Evolutionary conservation across 2,329 filamentous ascomycete genomes (phyloP).

Genomic region (Emydomyces testavorans): DNA sequence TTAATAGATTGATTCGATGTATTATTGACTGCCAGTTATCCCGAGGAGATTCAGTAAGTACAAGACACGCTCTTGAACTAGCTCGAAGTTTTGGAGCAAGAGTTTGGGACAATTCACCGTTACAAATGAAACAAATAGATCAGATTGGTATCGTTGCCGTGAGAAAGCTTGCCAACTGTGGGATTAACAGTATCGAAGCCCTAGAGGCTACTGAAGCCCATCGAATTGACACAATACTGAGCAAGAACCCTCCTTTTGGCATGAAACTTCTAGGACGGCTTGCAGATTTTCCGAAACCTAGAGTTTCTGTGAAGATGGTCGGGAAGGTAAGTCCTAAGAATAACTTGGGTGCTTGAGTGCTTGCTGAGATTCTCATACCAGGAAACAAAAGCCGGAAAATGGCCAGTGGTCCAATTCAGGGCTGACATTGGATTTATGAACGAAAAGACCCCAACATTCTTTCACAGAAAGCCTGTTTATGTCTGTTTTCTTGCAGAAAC

Average conservation of each 20-base stretch:
- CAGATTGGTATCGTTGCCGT: conserved; percentile 65
- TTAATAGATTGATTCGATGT: conserved; percentile 60
- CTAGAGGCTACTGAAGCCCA: conserved; percentile 56
- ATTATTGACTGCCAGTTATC: conserved; percentile 61
- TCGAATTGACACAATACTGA: conserved; percentile 64
- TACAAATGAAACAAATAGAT: conserved; percentile 73
- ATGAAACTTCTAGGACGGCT: conserved; percentile 54
- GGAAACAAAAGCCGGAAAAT: conserved; percentile 29
- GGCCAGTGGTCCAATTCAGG: conserved; percentile 50
- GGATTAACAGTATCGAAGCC: conserved; percentile 59
- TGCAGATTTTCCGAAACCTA: conserved; percentile 58
- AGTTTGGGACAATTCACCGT: conserved; percentile 69
- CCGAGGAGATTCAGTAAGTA: conserved; percentile 53
- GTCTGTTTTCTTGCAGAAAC: conserved; percentile 65
- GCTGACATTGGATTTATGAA: conserved; percentile 63
- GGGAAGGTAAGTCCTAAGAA: conserved; percentile 33
- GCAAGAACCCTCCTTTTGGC: conserved; percentile 74
- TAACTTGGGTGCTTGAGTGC: conserved; percentile 33
- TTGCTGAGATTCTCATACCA: conserved; percentile 24
- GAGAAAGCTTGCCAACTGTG: conserved; percentile 59
- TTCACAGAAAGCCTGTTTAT: conserved; percentile 53
- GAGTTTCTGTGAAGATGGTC: conserved; percentile 43
- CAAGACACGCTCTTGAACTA: conserved; percentile 62
- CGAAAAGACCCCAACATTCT: conserved; percentile 47
- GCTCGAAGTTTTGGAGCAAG: conserved; percentile 63